These are phyloP conservation scores for Avena eriantha DNA, from an alignment of 176 grass and related monocot species.

Conservation along the genomic window DNA sequence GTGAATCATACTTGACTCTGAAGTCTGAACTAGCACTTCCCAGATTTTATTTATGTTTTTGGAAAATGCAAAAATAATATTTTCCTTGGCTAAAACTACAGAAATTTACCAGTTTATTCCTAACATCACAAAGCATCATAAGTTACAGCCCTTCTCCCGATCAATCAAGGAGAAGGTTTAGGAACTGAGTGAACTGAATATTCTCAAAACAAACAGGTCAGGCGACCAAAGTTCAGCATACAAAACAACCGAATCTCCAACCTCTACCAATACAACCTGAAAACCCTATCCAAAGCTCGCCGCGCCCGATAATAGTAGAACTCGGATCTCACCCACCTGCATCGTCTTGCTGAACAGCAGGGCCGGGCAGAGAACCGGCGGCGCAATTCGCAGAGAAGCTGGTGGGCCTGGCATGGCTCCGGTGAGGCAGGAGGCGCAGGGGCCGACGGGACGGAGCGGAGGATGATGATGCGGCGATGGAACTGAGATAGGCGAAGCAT, in stretches of 20 bases:
- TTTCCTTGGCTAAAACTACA: neutral
- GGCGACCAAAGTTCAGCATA: neutral
- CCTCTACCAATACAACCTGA: neutral
- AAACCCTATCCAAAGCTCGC: neutral
- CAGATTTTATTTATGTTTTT: too few species aligned
- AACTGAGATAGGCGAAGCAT: constrained; percentile 22
- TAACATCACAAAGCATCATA: neutral
- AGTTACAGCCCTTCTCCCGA: neutral
- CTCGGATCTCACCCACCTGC: constrained; percentile 24
- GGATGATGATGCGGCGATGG: neutral
- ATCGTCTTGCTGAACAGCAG: constrained; percentile 2
- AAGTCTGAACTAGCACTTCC: neutral
- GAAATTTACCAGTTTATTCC: neutral
- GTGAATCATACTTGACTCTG: constrained; percentile 3
- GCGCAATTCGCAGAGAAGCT: constrained; percentile 12
- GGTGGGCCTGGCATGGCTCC: constrained; percentile 9
- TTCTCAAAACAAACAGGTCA: neutral
- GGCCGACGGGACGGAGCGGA: neutral
- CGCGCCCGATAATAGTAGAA: neutral
- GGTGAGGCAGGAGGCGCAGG: neutral
- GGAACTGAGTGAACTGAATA: neutral
- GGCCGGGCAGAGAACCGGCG: neutral
- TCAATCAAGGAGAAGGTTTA: neutral
- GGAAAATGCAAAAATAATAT: neutral
- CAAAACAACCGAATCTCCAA: neutral